These are phyloP conservation scores for Aspergillus aculeatus DNA, from an alignment of 2,329 filamentous ascomycete genomes.

Conservation along the genomic window DNA sequence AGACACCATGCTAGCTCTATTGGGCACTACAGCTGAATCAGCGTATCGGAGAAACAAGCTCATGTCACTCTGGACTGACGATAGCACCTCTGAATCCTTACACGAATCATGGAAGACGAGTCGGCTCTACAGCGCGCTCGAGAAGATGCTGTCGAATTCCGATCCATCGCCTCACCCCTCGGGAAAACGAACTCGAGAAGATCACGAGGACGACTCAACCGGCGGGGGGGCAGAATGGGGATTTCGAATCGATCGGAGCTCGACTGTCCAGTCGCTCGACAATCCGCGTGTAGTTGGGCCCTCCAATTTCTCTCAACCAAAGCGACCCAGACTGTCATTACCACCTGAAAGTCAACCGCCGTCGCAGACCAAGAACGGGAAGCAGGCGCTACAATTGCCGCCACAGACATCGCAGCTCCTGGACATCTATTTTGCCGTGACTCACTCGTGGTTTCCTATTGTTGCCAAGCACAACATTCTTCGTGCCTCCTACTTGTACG, in stretches of 20 bases:
- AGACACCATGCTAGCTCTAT: slow-evolving; percentile 39
- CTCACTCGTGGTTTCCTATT: slow-evolving; percentile 61
- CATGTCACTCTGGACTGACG: slow-evolving; percentile 42
- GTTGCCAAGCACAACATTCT: slow-evolving; percentile 57
- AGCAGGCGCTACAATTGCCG: slow-evolving; percentile 43
- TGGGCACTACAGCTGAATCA: slow-evolving; percentile 38
- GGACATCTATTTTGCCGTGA: slow-evolving; percentile 58
- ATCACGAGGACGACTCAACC: slow-evolving; percentile 23
- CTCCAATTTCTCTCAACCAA: slow-evolving; percentile 22
- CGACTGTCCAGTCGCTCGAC: slow-evolving; percentile 27
- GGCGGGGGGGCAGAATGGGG: slow-evolving; percentile 28
- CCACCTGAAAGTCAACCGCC: slow-evolving; percentile 13
- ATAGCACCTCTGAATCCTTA: slow-evolving; percentile 41
- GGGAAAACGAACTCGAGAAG: slow-evolving; percentile 37
- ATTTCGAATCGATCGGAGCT: slow-evolving; percentile 31
- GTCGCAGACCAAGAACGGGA: slow-evolving; percentile 7
- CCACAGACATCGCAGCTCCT: slow-evolving; percentile 52
- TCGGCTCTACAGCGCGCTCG: slow-evolving; percentile 38
- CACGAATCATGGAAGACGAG: slow-evolving; percentile 48
- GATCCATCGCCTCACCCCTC: slow-evolving; percentile 24
- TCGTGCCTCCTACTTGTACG: slow-evolving; percentile 57
- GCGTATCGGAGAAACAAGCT: slow-evolving; percentile 32
- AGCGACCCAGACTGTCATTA: slow-evolving; percentile 29
- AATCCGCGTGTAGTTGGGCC: slow-evolving; percentile 34
- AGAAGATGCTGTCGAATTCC: slow-evolving; percentile 41